phyloP scores from a whole-genome alignment of 495 filamentous ascomycete genomes.

The Penicillium coprophilum region DNA sequence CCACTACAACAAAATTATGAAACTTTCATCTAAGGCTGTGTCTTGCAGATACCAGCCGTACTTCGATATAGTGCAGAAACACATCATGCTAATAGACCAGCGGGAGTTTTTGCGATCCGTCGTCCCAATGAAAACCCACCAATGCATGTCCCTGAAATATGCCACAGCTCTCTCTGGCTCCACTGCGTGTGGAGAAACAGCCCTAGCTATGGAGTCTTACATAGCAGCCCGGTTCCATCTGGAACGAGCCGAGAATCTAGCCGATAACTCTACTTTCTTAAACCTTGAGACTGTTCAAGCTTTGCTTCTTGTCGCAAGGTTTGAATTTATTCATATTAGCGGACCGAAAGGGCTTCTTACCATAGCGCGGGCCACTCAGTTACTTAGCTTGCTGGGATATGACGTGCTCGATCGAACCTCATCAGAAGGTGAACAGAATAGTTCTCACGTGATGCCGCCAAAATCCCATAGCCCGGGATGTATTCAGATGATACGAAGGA shows the following conservation, averaged over 20 bases:
- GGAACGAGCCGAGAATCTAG: neutral
- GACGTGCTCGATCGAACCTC: too few species aligned
- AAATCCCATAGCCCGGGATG: too few species aligned
- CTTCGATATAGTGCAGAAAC: neutral
- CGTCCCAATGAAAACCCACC: neutral
- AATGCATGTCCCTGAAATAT: neutral
- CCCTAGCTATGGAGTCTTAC: neutral
- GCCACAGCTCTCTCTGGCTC: neutral
- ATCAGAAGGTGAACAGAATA: too few species aligned
- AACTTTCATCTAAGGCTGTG: neutral
- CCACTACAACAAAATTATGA: neutral
- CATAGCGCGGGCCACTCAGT: too few species aligned
- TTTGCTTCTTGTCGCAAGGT: neutral
- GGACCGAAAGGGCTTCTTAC: constrained; percentile 38
- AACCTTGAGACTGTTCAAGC: neutral
- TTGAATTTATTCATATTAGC: neutral
- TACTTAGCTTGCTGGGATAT: too few species aligned
- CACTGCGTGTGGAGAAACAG: neutral
- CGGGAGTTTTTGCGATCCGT: neutral
- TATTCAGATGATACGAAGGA: too few species aligned
- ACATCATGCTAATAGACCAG: neutral
- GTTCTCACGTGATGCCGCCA: too few species aligned
- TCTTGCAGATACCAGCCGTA: neutral
- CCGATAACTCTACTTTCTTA: neutral
- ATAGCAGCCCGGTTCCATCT: neutral